Conservation (phyloP, 2,329 filamentous ascomycete genomes). For the Talaromyces sp. region DNA sequence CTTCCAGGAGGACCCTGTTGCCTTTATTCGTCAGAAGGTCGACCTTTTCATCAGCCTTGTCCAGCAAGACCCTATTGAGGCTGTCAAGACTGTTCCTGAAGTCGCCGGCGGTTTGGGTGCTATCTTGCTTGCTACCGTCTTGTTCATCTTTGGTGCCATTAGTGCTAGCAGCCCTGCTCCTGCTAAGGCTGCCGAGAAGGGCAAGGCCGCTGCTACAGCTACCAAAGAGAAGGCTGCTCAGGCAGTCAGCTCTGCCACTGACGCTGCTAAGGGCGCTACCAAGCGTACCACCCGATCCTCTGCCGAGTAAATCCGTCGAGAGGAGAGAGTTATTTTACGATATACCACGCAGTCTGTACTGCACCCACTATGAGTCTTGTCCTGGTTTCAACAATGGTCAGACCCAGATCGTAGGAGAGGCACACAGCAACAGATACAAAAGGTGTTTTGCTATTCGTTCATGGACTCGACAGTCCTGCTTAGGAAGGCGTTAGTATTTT, state of each 20-base stretch:
- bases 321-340: background rate
- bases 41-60: slow-evolving; percentile 85
- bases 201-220: slow-evolving; percentile 66
- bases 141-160: slow-evolving; percentile 66
- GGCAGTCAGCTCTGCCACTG: slow-evolving; percentile 58
- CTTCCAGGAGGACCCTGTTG: slow-evolving; percentile 87
- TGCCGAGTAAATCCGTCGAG: slow-evolving; percentile 30
- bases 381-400: background rate
- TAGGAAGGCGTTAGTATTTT: slow-evolving; percentile 1
- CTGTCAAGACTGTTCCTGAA: slow-evolving; percentile 86
- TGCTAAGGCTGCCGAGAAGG: slow-evolving; percentile 64
- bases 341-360: background rate
- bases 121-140: slow-evolving; percentile 65
- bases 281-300: slow-evolving; percentile 55
- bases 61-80: slow-evolving; percentile 76
- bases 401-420: background rate
- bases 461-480: background rate
- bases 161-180: slow-evolving; percentile 60
- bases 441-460: background rate
- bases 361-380: background rate
- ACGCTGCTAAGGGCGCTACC: slow-evolving; percentile 72
- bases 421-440: background rate
- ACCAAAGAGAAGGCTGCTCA: slow-evolving; percentile 64
- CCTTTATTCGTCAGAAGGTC: slow-evolving; percentile 86
- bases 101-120: slow-evolving; percentile 77